Evolutionary conservation across 768 basidiomycete species (phyloP).

Genomic region (Rhodosporidiobolus odoratus): DNA sequence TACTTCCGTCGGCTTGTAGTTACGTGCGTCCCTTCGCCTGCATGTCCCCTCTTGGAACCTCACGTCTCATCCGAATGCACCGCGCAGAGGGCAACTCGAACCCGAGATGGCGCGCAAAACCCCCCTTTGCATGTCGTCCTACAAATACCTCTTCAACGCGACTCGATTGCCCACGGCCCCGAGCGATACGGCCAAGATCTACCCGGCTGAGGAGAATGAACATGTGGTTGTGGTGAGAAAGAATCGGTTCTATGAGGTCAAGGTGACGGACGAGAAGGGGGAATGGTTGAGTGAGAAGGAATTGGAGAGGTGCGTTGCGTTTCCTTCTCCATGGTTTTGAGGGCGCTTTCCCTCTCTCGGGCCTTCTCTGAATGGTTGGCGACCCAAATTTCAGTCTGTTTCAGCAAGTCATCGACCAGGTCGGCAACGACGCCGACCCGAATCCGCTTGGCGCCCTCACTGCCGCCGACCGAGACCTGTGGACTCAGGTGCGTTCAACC

Average conservation of each 20-base stretch:
- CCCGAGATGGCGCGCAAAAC: slow-evolving; percentile 74
- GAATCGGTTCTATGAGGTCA: slow-evolving; percentile 82
- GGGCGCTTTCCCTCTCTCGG: not conserved
- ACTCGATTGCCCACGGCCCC: slow-evolving; percentile 79
- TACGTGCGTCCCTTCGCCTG: slow-evolving; percentile 53
- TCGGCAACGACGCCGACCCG: slow-evolving; percentile 53
- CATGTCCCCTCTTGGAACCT: not conserved
- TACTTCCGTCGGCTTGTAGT: slow-evolving; percentile 60
- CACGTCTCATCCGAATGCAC: too few species aligned
- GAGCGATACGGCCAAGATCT: slow-evolving; percentile 76
- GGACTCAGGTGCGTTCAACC: slow-evolving; percentile 57
- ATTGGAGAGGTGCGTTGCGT: slow-evolving; percentile 60
- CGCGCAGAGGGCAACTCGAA: slow-evolving; percentile 63
- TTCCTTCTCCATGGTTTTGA: not conserved
- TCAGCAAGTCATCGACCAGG: slow-evolving; percentile 66
- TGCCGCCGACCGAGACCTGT: slow-evolving; percentile 78
- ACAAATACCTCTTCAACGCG: slow-evolving; percentile 96
- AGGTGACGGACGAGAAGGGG: slow-evolving; percentile 61
- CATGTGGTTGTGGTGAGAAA: slow-evolving; percentile 87
- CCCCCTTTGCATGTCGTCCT: slow-evolving; percentile 87
- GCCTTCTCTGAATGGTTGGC: not conserved
- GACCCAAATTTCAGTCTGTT: slow-evolving; percentile 48
- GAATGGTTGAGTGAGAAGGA: slow-evolving; percentile 69
- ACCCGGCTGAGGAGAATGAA: slow-evolving; percentile 66
- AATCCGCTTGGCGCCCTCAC: slow-evolving; percentile 74